A percentile compares a stretch with the other conserved stretches of the same genome.
These are phyloP conservation scores for Lophiostoma macrostomum DNA, from an alignment of 495 filamentous ascomycete genomes.

Conservation along the genomic window DNA sequence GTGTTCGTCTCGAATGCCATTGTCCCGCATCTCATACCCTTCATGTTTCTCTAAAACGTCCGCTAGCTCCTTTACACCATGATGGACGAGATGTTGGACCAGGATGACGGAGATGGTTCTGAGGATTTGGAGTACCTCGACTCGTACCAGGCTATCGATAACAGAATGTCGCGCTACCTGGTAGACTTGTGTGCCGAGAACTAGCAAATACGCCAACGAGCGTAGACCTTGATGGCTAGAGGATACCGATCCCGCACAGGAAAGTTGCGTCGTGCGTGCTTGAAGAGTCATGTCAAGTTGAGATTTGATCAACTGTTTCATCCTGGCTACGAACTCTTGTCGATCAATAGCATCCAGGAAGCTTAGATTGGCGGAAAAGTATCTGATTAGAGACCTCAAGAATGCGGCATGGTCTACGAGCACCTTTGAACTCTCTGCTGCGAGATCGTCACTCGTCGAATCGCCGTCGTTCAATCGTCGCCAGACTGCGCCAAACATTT, in stretches of 20 bases:
- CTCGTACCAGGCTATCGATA: slow-evolving; percentile 12
- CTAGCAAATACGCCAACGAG: slow-evolving; percentile 23
- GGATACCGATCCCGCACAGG: background rate
- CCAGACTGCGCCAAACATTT: slow-evolving; percentile 5
- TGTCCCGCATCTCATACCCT: slow-evolving; percentile 53
- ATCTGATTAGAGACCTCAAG: slow-evolving; percentile 45
- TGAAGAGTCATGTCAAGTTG: background rate
- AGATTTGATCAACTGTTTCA: slow-evolving; percentile 16
- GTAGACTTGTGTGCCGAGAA: slow-evolving; percentile 31
- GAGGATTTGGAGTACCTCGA: slow-evolving; percentile 2
- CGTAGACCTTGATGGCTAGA: slow-evolving; percentile 4
- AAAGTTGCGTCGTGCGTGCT: background rate
- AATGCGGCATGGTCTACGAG: slow-evolving; percentile 1
- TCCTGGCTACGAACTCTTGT: slow-evolving; percentile 24
- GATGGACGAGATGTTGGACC: slow-evolving; percentile 19
- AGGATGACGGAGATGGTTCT: slow-evolving; percentile 13
- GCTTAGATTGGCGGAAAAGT: slow-evolving; percentile 48
- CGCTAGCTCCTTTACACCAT: slow-evolving; percentile 42
- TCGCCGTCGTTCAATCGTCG: background rate
- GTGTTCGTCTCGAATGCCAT: slow-evolving; percentile 61
- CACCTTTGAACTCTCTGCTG: background rate
- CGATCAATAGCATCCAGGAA: slow-evolving; percentile 52
- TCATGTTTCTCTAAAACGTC: slow-evolving; percentile 64
- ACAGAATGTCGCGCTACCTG: slow-evolving; percentile 24
- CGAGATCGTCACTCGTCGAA: background rate